phyloP scores from a whole-genome alignment of 1,284 basidiomycete genomes.

The Pulveroboletus sp. region DNA sequence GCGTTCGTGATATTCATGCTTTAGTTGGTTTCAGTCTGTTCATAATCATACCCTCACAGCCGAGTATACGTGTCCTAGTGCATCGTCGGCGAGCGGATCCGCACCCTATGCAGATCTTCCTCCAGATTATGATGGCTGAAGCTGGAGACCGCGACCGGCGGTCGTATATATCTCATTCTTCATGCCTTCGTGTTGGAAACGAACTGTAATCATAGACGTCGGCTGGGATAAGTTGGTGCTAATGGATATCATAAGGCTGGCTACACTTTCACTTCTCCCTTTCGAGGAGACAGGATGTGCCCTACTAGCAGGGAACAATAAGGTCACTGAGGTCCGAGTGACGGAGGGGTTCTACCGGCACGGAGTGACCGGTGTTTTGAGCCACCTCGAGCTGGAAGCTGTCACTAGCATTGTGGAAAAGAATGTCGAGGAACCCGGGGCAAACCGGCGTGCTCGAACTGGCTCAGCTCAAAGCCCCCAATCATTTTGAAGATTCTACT shows the following conservation, averaged over 20 bases:
- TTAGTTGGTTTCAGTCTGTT: slow-evolving; percentile 1
- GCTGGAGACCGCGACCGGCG: not conserved
- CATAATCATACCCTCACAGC: slow-evolving; percentile 35
- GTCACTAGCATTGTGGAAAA: no score
- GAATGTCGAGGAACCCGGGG: no score
- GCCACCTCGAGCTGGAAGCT: no score
- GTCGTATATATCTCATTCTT: not conserved
- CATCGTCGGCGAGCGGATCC: slow-evolving; percentile 36
- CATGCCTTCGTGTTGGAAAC: not conserved
- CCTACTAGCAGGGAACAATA: not conserved
- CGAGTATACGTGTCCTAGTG: slow-evolving; percentile 50
- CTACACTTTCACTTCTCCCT: not conserved
- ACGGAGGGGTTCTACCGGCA: not conserved
- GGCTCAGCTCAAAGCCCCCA: no score
- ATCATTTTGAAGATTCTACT: not conserved
- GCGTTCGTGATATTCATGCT: slow-evolving; percentile 46
- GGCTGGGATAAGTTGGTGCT: not conserved
- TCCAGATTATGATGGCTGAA: slow-evolving; percentile 57
- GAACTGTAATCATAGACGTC: not conserved
- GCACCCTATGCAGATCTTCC: slow-evolving; percentile 51
- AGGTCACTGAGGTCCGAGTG: no score
- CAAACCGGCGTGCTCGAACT: no score
- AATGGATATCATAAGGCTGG: not conserved
- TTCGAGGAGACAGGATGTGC: not conserved
- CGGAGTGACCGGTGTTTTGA: not conserved